Base-by-base conservation (phyloP, 371 early-diverging fungal species). In the Mucor indicus region DNA sequence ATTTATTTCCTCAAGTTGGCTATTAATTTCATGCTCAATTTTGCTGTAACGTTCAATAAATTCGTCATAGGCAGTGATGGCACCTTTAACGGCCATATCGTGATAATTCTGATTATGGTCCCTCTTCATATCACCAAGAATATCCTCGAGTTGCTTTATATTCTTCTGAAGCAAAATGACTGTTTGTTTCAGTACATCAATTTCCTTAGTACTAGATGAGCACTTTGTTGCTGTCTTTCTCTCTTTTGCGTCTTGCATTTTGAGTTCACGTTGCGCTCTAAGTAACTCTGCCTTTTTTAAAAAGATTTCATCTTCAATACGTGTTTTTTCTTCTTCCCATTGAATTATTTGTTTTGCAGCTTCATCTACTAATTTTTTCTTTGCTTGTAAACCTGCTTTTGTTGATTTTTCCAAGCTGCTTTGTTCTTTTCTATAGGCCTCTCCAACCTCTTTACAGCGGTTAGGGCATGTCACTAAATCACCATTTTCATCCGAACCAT, bases 401-500 rank as follows among this genome's bases (percentile, higher is more conserved):
- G 57, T 46, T 3, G 78, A 52, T 17, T 49, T 45, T 1, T 61
- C 51, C 4, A 80, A 30, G 25, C 62, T 65, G 0, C 53, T 58
- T 11, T 69, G 57, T 25, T 63, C 62, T 10, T 62, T 58, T 15
- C 78, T 78, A 45, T 72, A 66, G 19, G 58, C 62, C 8, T 69
- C 64, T 2, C 82, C 90, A 2, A 81, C 64, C 43, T 81, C 63
- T 16, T 63, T 62, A 52, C 98, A 97, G 4, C 55, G 60, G 62
- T 95, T 77, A 13, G 86, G 85, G 50, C 98, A 97, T 5, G 44
- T 21, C 0, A 75, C 67, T 13, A 52, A 40, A 0, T 79, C 76
- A 17, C 66, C 64, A 47, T 74, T 81, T 62, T 97, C 98, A 55
- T 97, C 96, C 0, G 86, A 79, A 2, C 98, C 98, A 60, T 96